phyloP scores from a whole-genome alignment of 140 eudicot species.

The Erigeron philadelphicus region DNA sequence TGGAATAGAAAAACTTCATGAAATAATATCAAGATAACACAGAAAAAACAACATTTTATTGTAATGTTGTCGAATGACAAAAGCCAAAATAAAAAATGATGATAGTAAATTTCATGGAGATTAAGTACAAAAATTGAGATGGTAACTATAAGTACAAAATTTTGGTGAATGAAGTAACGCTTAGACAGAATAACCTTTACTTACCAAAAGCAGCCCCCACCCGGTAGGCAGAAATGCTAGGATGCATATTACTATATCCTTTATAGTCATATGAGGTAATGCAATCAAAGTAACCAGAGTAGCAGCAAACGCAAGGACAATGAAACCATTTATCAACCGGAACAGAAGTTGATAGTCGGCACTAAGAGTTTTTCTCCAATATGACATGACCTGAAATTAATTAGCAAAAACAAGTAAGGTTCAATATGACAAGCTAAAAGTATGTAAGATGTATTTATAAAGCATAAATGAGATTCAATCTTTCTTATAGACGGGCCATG shows the following conservation, averaged over 20 bases:
- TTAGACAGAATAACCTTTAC: conserved; percentile 5
- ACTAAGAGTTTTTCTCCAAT: conserved; percentile 64
- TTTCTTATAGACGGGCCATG: neutral
- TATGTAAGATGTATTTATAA: neutral
- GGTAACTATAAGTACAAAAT: neutral
- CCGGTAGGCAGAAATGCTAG: conserved; percentile 92
- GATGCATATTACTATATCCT: conserved; percentile 65
- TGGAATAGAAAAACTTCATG: neutral
- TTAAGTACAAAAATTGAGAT: neutral
- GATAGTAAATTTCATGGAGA: too few relatives aligned
- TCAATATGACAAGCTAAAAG: neutral
- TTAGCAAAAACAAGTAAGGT: conserved; percentile 8
- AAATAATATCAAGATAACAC: neutral
- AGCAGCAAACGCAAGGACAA: conserved; percentile 50
- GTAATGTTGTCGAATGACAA: too few relatives aligned
- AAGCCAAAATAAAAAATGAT: too few relatives aligned
- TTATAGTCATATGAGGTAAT: conserved; percentile 60
- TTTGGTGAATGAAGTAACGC: neutral
- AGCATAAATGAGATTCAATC: too few relatives aligned
- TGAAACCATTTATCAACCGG: conserved; percentile 60
- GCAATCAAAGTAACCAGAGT: conserved; percentile 51
- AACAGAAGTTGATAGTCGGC: conserved; percentile 67
- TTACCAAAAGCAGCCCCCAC: conserved; percentile 88
- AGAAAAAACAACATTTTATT: too few relatives aligned
- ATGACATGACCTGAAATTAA: conserved; percentile 44